A percentile compares a stretch with the other conserved stretches of the same genome.
phyloP scores from a whole-genome alignment of 768 basidiomycete species.

The Tubosaeta brunneosetosa region DNA sequence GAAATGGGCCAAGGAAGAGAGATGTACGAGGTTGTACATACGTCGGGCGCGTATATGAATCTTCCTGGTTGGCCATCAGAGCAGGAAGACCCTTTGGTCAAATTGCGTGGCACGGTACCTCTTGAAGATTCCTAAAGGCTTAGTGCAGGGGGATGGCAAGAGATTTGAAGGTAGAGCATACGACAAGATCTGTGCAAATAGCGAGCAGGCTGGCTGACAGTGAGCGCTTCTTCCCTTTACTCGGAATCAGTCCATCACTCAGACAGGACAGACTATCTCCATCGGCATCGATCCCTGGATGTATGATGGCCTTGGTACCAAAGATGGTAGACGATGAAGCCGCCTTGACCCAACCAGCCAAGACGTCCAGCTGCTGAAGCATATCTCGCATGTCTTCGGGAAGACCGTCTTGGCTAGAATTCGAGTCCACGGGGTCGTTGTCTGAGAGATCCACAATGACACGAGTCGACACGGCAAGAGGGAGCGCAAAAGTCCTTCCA shows the following conservation, averaged over 20 bases:
- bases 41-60: constrained; percentile 29
- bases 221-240: constrained; percentile 24
- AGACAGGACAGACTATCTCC: background rate
- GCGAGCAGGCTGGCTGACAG: background rate
- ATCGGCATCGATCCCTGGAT: background rate
- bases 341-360: constrained; percentile 24
- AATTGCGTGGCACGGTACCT: background rate
- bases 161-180: constrained; percentile 6
- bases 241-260: background rate
- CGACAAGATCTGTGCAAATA: constrained; percentile 4
- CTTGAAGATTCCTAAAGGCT: constrained; percentile 11
- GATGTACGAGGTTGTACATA: constrained; percentile 7
- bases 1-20: background rate
- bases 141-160: background rate
- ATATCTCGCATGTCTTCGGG: constrained; percentile 26
- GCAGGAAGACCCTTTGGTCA: background rate
- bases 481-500: constrained; percentile 13
- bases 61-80: constrained; percentile 5
- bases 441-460: constrained; percentile 3
- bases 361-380: constrained; percentile 24
- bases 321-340: constrained; percentile 13
- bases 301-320: background rate
- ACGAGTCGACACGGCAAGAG: constrained; percentile 16
- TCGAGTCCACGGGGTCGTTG: background rate
- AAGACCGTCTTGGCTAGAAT: constrained; percentile 12